A percentile compares a stretch with the other conserved stretches of the same genome.
phyloP scores from a whole-genome alignment of 1,139 yeast genomes.

The Lizanozyma gosingica region DNA sequence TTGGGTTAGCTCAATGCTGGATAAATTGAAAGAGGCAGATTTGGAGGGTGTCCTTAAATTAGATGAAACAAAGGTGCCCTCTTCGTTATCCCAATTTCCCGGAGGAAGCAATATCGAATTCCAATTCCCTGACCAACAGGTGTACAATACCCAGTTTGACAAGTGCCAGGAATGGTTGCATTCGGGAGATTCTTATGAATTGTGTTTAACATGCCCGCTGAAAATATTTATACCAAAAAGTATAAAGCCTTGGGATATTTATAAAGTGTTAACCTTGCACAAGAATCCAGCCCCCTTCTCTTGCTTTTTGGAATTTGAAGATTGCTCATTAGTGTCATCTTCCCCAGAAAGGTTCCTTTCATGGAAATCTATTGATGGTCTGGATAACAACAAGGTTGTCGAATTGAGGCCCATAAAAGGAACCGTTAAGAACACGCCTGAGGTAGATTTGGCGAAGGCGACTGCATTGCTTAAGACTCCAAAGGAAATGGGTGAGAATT shows the following conservation, averaged over 20 bases:
- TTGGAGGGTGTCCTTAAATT: slow-evolving; percentile 6
- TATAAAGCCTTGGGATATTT: slow-evolving; percentile 67
- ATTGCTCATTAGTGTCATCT: slow-evolving; percentile 66
- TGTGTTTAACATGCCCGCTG: slow-evolving; percentile 82
- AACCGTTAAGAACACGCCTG: slow-evolving; percentile 64
- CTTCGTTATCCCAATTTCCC: slow-evolving; percentile 19
- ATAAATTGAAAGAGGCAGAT: background rate
- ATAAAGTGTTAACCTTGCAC: slow-evolving; percentile 52
- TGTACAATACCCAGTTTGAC: slow-evolving; percentile 49
- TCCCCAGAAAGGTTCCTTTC: slow-evolving; percentile 91
- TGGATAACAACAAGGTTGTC: slow-evolving; percentile 31
- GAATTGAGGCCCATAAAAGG: slow-evolving; percentile 95
- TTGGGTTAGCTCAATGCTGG: slow-evolving; percentile 23
- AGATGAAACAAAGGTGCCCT: slow-evolving; percentile 15
- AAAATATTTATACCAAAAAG: slow-evolving; percentile 40
- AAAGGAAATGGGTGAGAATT: slow-evolving; percentile 90
- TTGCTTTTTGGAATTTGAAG: slow-evolving; percentile 69
- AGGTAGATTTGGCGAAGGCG: slow-evolving; percentile 50
- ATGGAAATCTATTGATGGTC: slow-evolving; percentile 40
- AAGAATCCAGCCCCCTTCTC: slow-evolving; percentile 93
- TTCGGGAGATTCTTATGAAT: slow-evolving; percentile 88
- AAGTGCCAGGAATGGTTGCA: slow-evolving; percentile 62
- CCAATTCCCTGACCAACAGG: slow-evolving; percentile 43
- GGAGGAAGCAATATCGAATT: slow-evolving; percentile 26
- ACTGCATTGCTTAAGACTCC: slow-evolving; percentile 64